phyloP scores from a whole-genome alignment of 2,329 filamentous ascomycete genomes.

The Pestalotiopsis sp. region DNA sequence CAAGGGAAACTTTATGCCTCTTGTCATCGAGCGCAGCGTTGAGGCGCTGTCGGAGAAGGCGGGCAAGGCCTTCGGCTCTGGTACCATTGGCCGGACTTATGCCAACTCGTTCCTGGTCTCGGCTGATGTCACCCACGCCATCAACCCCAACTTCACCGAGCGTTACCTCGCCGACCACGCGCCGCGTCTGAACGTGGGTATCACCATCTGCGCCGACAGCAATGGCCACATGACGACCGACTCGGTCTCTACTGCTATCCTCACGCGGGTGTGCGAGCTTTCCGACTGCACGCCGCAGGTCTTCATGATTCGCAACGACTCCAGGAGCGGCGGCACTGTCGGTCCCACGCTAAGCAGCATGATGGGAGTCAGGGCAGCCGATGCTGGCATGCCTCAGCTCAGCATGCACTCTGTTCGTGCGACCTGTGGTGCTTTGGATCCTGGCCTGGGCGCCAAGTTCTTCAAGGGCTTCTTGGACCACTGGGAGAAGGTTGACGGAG shows the following conservation, averaged over 20 bases:
- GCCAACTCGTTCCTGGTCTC: slow-evolving; percentile 92
- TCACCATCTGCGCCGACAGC: slow-evolving; percentile 77
- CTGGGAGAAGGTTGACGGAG: slow-evolving; percentile 81
- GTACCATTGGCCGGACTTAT: slow-evolving; percentile 77
- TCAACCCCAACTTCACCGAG: slow-evolving; percentile 89
- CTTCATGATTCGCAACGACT: slow-evolving; percentile 96
- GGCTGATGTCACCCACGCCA: slow-evolving; percentile 90
- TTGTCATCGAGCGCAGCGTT: slow-evolving; percentile 78
- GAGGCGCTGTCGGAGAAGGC: slow-evolving; percentile 58
- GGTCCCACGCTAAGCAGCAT: slow-evolving; percentile 83
- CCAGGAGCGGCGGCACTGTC: slow-evolving; percentile 88
- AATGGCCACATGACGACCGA: slow-evolving; percentile 98
- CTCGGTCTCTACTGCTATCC: slow-evolving; percentile 78
- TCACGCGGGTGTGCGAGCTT: slow-evolving; percentile 78
- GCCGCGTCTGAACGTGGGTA: slow-evolving; percentile 85
- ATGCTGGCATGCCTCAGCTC: slow-evolving; percentile 87
- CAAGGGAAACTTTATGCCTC: slow-evolving; percentile 83
- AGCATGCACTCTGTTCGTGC: slow-evolving; percentile 94
- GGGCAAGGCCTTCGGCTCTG: slow-evolving; percentile 50
- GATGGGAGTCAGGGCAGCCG: slow-evolving; percentile 81
- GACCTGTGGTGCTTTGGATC: slow-evolving; percentile 83
- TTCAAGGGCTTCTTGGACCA: slow-evolving; percentile 89
- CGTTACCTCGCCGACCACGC: slow-evolving; percentile 85
- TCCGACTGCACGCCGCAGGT: slow-evolving; percentile 74
- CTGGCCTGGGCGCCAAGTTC: slow-evolving; percentile 82